Evolutionary conservation across 2,329 filamentous ascomycete species (phyloP).

Genomic region (Emericellopsis atlantica): DNA sequence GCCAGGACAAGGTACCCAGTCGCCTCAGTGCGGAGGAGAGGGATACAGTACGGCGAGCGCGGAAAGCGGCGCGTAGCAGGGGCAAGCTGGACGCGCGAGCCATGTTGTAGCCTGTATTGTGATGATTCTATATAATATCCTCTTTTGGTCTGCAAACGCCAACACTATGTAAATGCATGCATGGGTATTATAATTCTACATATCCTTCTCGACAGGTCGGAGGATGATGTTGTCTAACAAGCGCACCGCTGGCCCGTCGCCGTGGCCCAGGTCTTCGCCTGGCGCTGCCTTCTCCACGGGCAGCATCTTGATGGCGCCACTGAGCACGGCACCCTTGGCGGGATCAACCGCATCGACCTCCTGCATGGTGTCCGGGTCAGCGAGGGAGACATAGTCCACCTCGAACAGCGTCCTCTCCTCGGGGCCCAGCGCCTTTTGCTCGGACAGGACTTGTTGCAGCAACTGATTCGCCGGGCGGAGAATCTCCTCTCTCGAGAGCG

Average conservation of each 20-base stretch:
- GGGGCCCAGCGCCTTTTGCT: conserved; percentile 49
- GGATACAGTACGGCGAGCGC: conserved; percentile 24
- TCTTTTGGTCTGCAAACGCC: not conserved
- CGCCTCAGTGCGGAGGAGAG: conserved; percentile 38
- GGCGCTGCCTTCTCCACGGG: conserved; percentile 58
- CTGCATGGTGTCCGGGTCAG: conserved; percentile 71
- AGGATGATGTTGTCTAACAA: conserved; percentile 91
- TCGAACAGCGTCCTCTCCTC: conserved; percentile 59
- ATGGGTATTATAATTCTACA: not conserved
- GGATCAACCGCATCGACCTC: conserved; percentile 64
- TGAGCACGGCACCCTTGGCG: conserved; percentile 65
- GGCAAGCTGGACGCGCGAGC: conserved; percentile 37
- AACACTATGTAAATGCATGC: conserved; percentile 4
- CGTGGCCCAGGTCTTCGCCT: conserved; percentile 64
- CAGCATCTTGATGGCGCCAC: conserved; percentile 82
- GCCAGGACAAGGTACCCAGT: conserved; percentile 23
- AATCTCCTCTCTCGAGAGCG: conserved; percentile 49
- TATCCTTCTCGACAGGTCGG: conserved; percentile 17
- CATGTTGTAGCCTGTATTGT: conserved; percentile 19
- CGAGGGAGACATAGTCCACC: conserved; percentile 84
- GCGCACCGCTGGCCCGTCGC: conserved; percentile 62
- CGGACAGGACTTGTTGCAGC: conserved; percentile 35
- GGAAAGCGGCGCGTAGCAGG: conserved; percentile 33
- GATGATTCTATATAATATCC: not conserved
- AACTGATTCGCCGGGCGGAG: conserved; percentile 57